These are phyloP conservation scores for Cucurbitaria berberidis DNA, from an alignment of 2,329 filamentous ascomycete genomes.

Conservation along the genomic window DNA sequence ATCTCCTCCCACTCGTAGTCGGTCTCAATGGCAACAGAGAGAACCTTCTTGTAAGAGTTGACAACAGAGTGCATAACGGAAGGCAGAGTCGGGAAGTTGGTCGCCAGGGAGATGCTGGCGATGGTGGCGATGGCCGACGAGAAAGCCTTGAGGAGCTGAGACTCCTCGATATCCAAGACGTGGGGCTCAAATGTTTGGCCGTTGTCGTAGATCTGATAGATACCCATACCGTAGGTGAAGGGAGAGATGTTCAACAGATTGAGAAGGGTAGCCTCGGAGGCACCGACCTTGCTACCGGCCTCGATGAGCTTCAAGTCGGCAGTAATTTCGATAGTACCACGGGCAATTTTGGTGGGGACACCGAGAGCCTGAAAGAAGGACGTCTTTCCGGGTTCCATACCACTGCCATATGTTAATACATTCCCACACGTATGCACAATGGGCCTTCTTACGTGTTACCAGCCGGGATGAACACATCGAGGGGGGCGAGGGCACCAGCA, in stretches of 20 bases:
- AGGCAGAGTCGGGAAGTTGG: constrained; percentile 94
- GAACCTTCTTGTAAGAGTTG: constrained; percentile 97
- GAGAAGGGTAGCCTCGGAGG: constrained; percentile 96
- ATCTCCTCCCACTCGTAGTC: constrained; percentile 96
- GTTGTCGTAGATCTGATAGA: constrained; percentile 95
- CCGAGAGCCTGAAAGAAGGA: constrained; percentile 99
- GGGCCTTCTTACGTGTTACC: constrained; percentile 75
- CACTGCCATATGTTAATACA: constrained; percentile 50
- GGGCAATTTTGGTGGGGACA: constrained; percentile 99
- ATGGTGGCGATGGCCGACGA: constrained; percentile 82
- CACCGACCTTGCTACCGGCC: constrained; percentile 90
- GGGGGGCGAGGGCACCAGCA: constrained; percentile 94
- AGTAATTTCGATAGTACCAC: constrained; percentile 99
- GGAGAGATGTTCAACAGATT: constrained; percentile 99
- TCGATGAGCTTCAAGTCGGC: constrained; percentile 97
- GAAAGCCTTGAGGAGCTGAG: constrained; percentile 88
- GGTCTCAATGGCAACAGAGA: constrained; percentile 87
- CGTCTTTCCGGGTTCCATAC: constrained; percentile 99
- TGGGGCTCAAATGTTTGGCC: constrained; percentile 87
- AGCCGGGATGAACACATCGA: constrained; percentile 92
- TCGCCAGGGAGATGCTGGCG: constrained; percentile 86
- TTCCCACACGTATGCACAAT: not conserved
- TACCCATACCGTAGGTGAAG: constrained; percentile 85
- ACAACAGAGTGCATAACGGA: constrained; percentile 95
- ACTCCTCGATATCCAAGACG: constrained; percentile 93